These are phyloP conservation scores for Glarea lozoyensis DNA, from an alignment of 495 filamentous ascomycete species.

Conservation along the genomic window DNA sequence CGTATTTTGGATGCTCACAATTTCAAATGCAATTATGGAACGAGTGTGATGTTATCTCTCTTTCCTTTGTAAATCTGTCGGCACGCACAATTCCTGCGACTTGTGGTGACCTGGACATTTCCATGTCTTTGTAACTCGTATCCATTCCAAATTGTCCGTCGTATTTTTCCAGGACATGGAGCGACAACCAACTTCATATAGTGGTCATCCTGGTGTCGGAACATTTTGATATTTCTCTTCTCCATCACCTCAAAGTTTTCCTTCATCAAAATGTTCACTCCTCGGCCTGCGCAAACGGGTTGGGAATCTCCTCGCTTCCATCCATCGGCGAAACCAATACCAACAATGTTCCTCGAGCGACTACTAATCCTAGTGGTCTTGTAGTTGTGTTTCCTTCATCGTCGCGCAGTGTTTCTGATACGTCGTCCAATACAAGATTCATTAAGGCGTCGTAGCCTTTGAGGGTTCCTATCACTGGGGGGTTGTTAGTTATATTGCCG, in stretches of 20 bases:
- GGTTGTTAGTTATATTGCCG: not conserved
- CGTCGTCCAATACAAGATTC: slow-evolving; percentile 94
- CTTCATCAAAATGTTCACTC: slow-evolving; percentile 28
- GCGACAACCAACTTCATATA: too few species aligned
- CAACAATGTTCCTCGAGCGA: slow-evolving; percentile 85
- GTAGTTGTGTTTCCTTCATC: slow-evolving; percentile 84
- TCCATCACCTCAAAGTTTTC: not conserved
- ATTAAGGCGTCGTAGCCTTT: slow-evolving; percentile 96
- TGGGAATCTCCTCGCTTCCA: slow-evolving; percentile 90
- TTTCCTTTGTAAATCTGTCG: too few species aligned
- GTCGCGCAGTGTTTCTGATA: slow-evolving; percentile 81
- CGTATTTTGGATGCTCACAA: too few species aligned
- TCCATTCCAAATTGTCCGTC: too few species aligned
- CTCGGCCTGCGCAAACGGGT: slow-evolving; percentile 75
- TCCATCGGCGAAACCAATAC: slow-evolving; percentile 88
- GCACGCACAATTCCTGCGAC: too few species aligned
- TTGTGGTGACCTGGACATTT: too few species aligned
- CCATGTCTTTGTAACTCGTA: too few species aligned
- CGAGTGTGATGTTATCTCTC: too few species aligned
- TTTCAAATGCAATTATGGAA: too few species aligned
- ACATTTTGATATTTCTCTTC: not conserved
- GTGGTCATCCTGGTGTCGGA: too few species aligned
- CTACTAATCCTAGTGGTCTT: slow-evolving; percentile 78
- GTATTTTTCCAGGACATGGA: too few species aligned
- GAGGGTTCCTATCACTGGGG: slow-evolving; percentile 70